Evolutionary conservation across 2,329 filamentous ascomycete genomes (phyloP).

Genomic region (Phialemoniopsis sp.): DNA sequence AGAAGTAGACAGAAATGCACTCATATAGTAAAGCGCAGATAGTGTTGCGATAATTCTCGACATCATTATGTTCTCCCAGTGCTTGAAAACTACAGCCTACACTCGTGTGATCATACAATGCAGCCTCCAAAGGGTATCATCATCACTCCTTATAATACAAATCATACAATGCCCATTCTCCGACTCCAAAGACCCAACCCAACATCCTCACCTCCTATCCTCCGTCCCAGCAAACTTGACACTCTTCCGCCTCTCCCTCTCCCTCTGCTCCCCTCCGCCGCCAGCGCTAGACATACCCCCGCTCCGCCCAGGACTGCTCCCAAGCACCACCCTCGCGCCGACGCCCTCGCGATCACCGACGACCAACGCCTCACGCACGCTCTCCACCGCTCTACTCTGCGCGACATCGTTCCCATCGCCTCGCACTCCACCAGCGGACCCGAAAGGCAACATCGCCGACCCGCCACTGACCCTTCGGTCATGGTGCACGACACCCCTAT

Average conservation of each 20-base stretch:
- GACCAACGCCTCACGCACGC: slow-evolving; percentile 50
- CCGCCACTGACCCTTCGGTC: slow-evolving; percentile 3
- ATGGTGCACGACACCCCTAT: not conserved
- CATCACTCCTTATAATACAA: too few relatives aligned
- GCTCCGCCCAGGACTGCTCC: slow-evolving; percentile 2
- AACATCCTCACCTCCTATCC: slow-evolving; percentile 21
- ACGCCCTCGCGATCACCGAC: slow-evolving; percentile 12
- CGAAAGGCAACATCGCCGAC: not conserved
- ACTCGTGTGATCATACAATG: too few relatives aligned
- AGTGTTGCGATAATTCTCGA: too few relatives aligned
- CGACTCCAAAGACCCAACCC: too few relatives aligned
- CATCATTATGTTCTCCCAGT: too few relatives aligned
- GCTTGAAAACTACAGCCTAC: too few relatives aligned
- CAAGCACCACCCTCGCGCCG: slow-evolving; percentile 11
- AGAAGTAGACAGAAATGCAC: too few relatives aligned
- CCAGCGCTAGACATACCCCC: slow-evolving; percentile 8
- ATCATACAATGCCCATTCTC: too few relatives aligned
- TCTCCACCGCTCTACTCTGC: slow-evolving; percentile 57
- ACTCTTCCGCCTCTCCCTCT: slow-evolving; percentile 57
- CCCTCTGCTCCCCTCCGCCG: slow-evolving; percentile 15
- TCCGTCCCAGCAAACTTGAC: slow-evolving; percentile 55
- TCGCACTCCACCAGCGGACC: slow-evolving; percentile 25
- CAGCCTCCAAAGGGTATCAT: too few relatives aligned
- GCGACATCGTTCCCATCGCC: slow-evolving; percentile 51
- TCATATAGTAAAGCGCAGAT: too few relatives aligned